phyloP scores from a whole-genome alignment of 306 rosid genomes.

The Psophocarpus tetragonolobus region DNA sequence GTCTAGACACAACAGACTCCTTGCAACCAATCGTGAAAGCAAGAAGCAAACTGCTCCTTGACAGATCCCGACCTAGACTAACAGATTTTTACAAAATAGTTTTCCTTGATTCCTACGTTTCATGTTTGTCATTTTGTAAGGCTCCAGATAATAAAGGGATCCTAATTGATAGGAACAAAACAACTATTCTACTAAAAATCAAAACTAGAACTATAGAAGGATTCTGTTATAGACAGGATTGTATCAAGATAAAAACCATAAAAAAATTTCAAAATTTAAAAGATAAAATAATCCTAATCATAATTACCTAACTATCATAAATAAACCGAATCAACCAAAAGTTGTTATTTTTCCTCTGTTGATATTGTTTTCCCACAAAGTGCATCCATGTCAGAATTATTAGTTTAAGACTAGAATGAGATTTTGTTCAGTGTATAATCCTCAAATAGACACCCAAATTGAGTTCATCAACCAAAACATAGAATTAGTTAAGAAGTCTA shows the following conservation, averaged over 20 bases:
- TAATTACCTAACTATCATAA: too few species aligned
- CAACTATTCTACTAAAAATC: not conserved
- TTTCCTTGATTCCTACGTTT: not conserved
- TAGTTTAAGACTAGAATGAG: conserved; percentile 13
- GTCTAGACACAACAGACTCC: too few species aligned
- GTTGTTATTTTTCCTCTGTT: not conserved
- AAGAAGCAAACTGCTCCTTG: too few species aligned
- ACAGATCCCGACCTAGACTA: not conserved
- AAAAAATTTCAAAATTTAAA: not conserved
- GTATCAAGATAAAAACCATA: not conserved
- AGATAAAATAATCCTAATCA: not conserved
- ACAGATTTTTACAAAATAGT: not conserved
- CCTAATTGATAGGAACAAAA: not conserved
- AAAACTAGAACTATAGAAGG: not conserved
- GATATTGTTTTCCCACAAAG: not conserved
- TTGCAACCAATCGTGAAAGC: too few species aligned
- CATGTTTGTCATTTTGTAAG: not conserved
- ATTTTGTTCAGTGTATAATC: too few species aligned
- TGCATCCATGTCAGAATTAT: not conserved
- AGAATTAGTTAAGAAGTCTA: too few species aligned
- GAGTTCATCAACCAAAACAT: too few species aligned
- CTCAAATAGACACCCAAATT: too few species aligned
- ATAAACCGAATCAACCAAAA: not conserved
- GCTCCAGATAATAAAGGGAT: not conserved
- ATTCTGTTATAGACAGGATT: not conserved